Evolutionary conservation across 192 early-diverging fungal genomes (phyloP), one percentile per base, ranked within the genome.

Genomic region (Coemansia pectinata): DNA sequence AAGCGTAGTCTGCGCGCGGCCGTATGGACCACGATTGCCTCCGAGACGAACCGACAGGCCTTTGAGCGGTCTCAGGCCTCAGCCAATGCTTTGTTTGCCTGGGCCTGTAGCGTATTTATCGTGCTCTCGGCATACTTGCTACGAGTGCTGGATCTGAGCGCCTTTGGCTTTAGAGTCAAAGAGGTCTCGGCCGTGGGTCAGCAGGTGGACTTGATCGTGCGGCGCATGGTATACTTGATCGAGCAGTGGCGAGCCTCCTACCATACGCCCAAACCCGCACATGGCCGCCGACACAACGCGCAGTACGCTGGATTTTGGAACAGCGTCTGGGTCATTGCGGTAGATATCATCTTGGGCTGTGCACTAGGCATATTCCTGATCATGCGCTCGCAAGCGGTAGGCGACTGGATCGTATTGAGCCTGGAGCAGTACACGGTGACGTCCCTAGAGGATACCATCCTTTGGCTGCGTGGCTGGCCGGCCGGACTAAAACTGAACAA

Each of bases 401-500:
- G 91, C 19, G 76, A 83, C 4, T 72, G 83, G 1, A 71, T 92
- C 0, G 80, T 87, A n/a, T 62, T 61, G 6, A 75, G 67, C n/a
- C 73, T 89, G 38, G 76, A 87, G 63, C 74, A 76, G 53, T 88
- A 92, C 65, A 90, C 93, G 4, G 86, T 96, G 25, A 86, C 86
- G 41, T 87, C 86, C 10, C 79, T 94, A 23, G 84, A 90, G 44
- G 75, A 78, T 23, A 93, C 91, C 65, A 88, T 98, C 41, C 81
- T 85, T 3, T 99, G 98, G 98, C 81, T 99, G 41, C 90, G 93
- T 63, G 90, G 91, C 50, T 92, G 90, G 81, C 98, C 98, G 11
- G 96, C 93, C 0, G 98, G 98, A 5, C 82, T 99, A 39, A 99
- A 99, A 75, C 88, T 99, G 2, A 99, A 99, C 77, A 88, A 87